phyloP scores from a whole-genome alignment of 352 stramenopile species.

The Phytophthora constricta region DNA sequence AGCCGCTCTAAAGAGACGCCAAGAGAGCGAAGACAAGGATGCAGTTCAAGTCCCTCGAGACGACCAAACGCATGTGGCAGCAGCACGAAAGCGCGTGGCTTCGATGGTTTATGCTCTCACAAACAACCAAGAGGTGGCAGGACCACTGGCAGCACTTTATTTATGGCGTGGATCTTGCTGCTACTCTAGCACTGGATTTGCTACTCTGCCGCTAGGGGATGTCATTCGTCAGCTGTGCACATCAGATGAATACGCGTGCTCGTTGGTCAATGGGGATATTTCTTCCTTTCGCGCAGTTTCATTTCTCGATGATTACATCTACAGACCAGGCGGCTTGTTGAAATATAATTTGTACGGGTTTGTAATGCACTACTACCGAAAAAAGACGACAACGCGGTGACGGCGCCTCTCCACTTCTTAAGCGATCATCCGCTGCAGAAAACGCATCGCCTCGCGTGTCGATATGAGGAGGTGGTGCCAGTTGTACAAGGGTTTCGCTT shows the following conservation, averaged over 20 bases:
- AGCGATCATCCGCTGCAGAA: neutral
- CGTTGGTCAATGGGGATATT: neutral
- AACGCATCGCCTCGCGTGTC: neutral
- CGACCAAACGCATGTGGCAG: neutral
- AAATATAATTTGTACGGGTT: neutral
- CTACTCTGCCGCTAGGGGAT: neutral
- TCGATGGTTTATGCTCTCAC: slow-evolving; percentile 5
- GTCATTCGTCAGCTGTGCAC: neutral
- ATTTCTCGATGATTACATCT: neutral
- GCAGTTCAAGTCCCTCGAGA: neutral
- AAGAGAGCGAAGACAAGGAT: neutral
- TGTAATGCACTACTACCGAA: neutral
- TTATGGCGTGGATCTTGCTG: slow-evolving; percentile 2
- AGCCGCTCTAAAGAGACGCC: neutral
- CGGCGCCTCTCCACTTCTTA: neutral
- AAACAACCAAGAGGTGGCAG: slow-evolving; percentile 4
- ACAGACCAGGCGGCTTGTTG: neutral
- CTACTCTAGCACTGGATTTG: slow-evolving; percentile 2
- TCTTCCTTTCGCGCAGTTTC: neutral
- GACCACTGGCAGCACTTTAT: neutral
- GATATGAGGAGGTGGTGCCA: neutral
- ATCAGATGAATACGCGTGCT: neutral
- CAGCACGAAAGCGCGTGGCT: neutral
- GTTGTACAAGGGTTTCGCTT: neutral
- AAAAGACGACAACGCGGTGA: neutral